Percentiles rank a stretch among this genome's conserved stretches.
Conservation (phyloP, 768 basidiomycete genomes). For the Rhodotorula graminis region DNA sequence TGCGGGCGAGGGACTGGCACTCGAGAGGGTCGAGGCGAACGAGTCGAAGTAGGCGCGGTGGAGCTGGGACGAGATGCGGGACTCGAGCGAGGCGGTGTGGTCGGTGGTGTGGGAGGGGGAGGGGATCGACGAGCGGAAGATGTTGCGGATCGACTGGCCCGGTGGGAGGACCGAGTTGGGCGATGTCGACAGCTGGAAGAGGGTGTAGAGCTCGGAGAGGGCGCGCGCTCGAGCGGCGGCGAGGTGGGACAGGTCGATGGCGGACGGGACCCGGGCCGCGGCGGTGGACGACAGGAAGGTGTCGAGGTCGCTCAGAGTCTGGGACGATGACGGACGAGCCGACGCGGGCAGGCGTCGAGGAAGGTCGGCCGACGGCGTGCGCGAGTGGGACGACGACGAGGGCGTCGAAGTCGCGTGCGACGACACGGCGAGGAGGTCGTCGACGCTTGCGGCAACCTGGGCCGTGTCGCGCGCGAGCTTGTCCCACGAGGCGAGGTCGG, state of each 20-base stretch:
- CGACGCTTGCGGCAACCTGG: background rate
- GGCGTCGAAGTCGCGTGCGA: background rate
- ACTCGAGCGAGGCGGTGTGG: background rate
- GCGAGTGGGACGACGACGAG: background rate
- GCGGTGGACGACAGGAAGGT: background rate
- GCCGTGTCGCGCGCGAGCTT: background rate
- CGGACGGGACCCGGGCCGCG: background rate
- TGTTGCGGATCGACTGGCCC: background rate
- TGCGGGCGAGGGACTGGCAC: fast-evolving
- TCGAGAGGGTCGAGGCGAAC: background rate
- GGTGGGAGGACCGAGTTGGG: slow-evolving; percentile 10
- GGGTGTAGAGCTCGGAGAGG: slow-evolving; percentile 7
- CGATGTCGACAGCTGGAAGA: slow-evolving; percentile 1
- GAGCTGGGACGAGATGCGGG: background rate
- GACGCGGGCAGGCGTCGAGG: background rate
- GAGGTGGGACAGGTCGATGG: background rate
- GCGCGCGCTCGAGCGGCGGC: background rate
- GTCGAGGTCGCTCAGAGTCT: slow-evolving; percentile 1
- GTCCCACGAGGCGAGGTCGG: background rate
- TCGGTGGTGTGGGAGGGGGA: background rate
- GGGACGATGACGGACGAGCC: too few relatives aligned
- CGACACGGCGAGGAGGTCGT: background rate
- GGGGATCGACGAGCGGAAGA: slow-evolving; percentile 1
- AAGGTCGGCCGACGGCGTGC: background rate
- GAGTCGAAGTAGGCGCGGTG: slow-evolving; percentile 13